phyloP scores from a whole-genome alignment of 2,329 filamentous ascomycete genomes.

The Exophiala sideris region DNA sequence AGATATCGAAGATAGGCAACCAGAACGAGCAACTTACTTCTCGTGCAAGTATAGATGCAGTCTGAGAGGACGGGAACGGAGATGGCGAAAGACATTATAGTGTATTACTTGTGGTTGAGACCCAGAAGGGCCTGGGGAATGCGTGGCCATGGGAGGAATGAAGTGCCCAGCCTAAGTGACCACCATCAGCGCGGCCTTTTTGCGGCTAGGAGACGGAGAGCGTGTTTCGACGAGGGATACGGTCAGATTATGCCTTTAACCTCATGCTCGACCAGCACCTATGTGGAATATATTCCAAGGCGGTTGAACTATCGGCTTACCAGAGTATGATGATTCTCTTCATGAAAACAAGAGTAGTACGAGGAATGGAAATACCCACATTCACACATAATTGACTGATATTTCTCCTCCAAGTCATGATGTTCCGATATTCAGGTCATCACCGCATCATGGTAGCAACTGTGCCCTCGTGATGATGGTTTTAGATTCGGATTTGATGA shows the following conservation, averaged over 20 bases:
- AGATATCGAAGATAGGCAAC: slow-evolving; percentile 94
- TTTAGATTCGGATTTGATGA: slow-evolving; percentile 63
- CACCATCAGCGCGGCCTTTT: background rate
- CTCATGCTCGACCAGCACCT: slow-evolving; percentile 51
- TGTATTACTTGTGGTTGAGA: no score
- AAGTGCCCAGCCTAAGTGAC: background rate
- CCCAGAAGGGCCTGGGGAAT: background rate
- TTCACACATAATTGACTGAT: slow-evolving; percentile 25
- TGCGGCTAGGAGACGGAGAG: background rate
- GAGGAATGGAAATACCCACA: slow-evolving; percentile 16
- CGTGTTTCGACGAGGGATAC: background rate
- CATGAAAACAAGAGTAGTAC: slow-evolving; percentile 10
- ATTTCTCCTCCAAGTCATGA: slow-evolving; percentile 21
- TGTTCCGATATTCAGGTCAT: slow-evolving; percentile 67
- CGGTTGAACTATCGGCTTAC: slow-evolving; percentile 55
- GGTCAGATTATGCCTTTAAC: slow-evolving; percentile 49
- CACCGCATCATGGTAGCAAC: slow-evolving; percentile 60
- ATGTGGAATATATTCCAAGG: slow-evolving; percentile 30
- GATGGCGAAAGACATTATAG: background rate
- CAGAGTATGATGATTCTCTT: slow-evolving; percentile 34
- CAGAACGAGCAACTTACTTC: slow-evolving; percentile 92
- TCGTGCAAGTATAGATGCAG: slow-evolving; percentile 71
- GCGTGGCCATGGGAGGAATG: background rate
- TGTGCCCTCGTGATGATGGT: slow-evolving; percentile 72
- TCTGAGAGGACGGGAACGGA: slow-evolving; percentile 44